A percentile compares a stretch with the other conserved stretches of the same genome.
Conservation (phyloP, 306 rosid species). For the Lathyrus tuberosus region DNA sequence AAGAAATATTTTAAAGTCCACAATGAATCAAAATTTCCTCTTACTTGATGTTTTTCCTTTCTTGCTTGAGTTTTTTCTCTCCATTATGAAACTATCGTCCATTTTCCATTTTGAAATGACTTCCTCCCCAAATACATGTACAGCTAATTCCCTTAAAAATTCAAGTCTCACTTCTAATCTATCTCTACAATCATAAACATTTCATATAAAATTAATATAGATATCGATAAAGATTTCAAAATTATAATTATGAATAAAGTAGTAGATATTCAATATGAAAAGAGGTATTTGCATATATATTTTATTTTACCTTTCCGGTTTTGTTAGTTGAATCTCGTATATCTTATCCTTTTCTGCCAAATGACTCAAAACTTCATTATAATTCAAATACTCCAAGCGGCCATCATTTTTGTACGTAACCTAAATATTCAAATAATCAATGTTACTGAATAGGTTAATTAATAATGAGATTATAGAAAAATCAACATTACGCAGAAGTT, state of each 20-base stretch:
- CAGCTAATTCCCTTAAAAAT: neutral
- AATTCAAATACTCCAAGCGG: too few relatives aligned
- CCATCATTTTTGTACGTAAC: neutral
- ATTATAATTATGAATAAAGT: too few relatives aligned
- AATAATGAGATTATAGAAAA: neutral
- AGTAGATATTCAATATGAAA: neutral
- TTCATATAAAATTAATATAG: neutral
- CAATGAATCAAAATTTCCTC: neutral
- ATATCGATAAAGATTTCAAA: neutral
- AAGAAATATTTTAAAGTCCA: too few relatives aligned
- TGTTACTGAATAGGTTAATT: neutral
- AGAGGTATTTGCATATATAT: neutral
- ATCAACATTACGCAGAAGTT: neutral
- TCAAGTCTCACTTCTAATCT: neutral
- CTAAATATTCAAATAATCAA: constrained; percentile 11
- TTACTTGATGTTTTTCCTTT: neutral
- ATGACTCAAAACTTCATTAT: too few relatives aligned
- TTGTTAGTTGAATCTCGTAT: neutral
- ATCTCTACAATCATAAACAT: neutral
- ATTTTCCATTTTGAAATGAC: too few relatives aligned
- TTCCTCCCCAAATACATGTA: neutral
- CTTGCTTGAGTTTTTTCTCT: neutral
- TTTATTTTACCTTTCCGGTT: neutral
- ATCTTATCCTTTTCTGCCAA: neutral
- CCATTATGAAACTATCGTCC: too few relatives aligned